These are phyloP conservation scores for Schizochytrium sp. DNA, from an alignment of 108 stramenopile genomes.

Conservation along the genomic window DNA sequence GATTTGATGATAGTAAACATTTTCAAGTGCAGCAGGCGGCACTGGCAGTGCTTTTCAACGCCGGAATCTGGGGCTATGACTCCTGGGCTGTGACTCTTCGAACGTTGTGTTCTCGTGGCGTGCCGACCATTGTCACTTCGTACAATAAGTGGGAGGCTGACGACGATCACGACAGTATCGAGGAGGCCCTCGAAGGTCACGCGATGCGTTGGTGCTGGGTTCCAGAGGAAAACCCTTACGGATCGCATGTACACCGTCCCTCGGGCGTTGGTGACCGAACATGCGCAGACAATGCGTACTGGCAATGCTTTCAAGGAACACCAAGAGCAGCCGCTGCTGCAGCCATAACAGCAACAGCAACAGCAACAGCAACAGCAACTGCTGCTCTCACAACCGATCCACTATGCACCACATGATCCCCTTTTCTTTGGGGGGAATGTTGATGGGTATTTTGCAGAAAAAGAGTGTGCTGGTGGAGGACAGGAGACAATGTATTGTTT, in stretches of 20 bases:
- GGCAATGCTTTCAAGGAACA: background rate
- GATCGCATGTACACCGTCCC: background rate
- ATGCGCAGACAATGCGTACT: background rate
- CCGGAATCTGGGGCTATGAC: constrained; percentile 23
- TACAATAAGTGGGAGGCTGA: background rate
- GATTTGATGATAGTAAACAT: background rate
- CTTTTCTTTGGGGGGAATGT: too few relatives aligned
- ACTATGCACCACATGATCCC: too few relatives aligned
- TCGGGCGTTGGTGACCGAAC: background rate
- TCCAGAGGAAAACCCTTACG: background rate
- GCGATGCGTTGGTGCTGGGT: background rate
- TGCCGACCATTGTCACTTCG: background rate
- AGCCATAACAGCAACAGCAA: too few relatives aligned
- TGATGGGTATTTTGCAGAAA: too few relatives aligned
- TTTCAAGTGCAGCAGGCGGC: background rate
- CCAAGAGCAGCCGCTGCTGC: background rate
- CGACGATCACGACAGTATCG: background rate
- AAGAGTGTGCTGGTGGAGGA: too few relatives aligned
- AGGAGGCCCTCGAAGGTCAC: background rate
- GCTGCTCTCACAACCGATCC: too few relatives aligned
- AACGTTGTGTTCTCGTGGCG: background rate
- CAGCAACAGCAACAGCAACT: too few relatives aligned
- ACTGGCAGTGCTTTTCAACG: background rate
- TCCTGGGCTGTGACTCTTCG: background rate
- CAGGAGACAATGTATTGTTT: too few relatives aligned